Conservation (phyloP, 306 rosid species). For the Acmispon strigosus region DNA sequence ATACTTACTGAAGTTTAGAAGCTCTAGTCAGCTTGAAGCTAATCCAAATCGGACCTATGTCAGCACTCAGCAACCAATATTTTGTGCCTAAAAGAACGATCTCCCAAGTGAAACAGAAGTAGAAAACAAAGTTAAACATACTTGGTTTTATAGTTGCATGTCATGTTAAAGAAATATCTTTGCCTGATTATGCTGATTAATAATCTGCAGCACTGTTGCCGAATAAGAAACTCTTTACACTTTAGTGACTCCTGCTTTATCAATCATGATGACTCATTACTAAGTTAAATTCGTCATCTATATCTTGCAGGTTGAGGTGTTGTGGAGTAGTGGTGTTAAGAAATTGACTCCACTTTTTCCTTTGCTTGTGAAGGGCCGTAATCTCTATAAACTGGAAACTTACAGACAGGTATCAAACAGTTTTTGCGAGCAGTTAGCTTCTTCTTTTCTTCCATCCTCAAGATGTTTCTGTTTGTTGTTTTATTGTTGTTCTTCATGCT, state of each 20-base stretch:
- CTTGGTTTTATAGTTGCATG: conserved; percentile 5
- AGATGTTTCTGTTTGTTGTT: not conserved
- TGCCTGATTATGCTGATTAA: not conserved
- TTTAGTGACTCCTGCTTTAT: not conserved
- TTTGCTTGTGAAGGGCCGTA: conserved; percentile 79
- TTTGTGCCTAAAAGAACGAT: not conserved
- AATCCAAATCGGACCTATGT: not conserved
- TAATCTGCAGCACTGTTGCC: not conserved
- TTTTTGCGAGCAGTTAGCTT: not conserved
- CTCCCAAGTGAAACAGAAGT: not conserved
- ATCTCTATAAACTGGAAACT: conserved; percentile 69
- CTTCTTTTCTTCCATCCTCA: not conserved
- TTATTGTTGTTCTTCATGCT: conserved; percentile 22
- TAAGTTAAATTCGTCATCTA: conserved; percentile 2
- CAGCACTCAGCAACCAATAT: not conserved
- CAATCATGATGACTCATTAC: conserved; percentile 10
- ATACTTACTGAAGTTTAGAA: too few species aligned
- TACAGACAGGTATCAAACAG: conserved; percentile 56
- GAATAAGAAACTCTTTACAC: not conserved
- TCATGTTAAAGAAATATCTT: not conserved
- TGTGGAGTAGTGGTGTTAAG: conserved; percentile 66
- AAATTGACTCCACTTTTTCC: conserved; percentile 53
- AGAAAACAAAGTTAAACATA: not conserved
- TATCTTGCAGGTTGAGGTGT: conserved; percentile 58
- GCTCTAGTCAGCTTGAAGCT: too few species aligned